Evolutionary conservation across 2,329 filamentous ascomycete species (phyloP), one percentile per base, ranked within the genome.

Genomic region (Ophiosphaerella herpotricha): DNA sequence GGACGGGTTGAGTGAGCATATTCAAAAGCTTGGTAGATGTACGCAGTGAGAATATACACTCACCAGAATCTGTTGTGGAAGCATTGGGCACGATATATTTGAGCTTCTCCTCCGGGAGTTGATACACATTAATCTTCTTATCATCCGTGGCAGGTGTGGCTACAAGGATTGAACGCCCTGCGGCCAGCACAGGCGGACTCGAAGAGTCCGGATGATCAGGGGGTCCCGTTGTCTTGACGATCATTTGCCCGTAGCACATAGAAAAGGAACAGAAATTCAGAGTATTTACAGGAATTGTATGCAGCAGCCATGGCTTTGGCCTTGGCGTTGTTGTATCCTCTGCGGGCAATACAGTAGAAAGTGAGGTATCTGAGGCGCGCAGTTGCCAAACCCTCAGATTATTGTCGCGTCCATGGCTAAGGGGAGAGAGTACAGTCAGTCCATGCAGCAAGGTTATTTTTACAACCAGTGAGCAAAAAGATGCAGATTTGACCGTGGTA

Each of bases 231-330:
- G 39, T 21, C 12, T 38, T 39, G 13, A 46, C 5, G 21, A 18
- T 16, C 38, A 24, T 31, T 2, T 48, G 21, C 13, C 53, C 48
- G 42, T 58, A 43, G 49, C 86, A 87, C 54, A 82, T 80, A 2
- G 88, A 81, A 70, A 96, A 96, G 1, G 88, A 82, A 70, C 94
- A 99, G 70, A 97, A 99, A 68, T 97, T 99, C 76, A 97, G 83
- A 1, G 93, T 91, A 67, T 97, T 97, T 37, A 97, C 91, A 5
- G 89, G 80, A 5, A 99, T 77, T 4, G 89, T 82, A 72, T 96
- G 84, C 18, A 96, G 73, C n/a, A 97, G 77, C 91, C 90, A 96
- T 26, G 94, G 94, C 63, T 86, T 81, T 14, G 81, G 82, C 26
- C 68, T 56, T 76, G 81, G 42, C 71, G 72, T 39, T 72, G 74